Evolutionary conservation across 2,329 filamentous ascomycete genomes (phyloP).

Genomic region (Chaetomiaceae sp.): DNA sequence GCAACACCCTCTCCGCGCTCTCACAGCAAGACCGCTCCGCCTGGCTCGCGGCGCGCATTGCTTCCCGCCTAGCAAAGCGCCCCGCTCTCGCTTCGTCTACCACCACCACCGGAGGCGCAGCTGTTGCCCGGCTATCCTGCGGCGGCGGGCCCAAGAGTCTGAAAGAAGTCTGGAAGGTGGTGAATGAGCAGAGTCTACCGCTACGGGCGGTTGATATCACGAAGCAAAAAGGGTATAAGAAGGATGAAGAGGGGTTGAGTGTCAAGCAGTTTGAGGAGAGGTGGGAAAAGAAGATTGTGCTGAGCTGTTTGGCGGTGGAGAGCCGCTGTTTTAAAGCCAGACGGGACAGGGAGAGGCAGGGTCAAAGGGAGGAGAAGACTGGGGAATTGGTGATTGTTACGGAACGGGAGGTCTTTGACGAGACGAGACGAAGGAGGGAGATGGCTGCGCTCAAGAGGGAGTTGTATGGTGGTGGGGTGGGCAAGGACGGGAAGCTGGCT

Average conservation of each 20-base stretch:
- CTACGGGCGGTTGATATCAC: conserved; percentile 33
- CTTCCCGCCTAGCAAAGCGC: conserved; percentile 36
- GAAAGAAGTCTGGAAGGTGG: conserved; percentile 54
- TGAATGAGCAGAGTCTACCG: conserved; percentile 49
- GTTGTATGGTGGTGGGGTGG: conserved; percentile 46
- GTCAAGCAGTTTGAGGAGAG: conserved; percentile 43
- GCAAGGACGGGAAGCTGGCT: conserved; percentile 50
- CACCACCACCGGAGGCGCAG: not conserved
- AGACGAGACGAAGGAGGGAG: conserved; percentile 44
- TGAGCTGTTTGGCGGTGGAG: conserved; percentile 41
- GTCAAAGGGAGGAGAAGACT: conserved; percentile 17
- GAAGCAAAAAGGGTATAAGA: conserved; percentile 43
- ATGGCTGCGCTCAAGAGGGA: conserved; percentile 50
- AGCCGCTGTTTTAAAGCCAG: conserved; percentile 43
- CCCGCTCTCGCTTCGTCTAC: conserved; percentile 19
- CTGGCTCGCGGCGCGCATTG: conserved; percentile 45
- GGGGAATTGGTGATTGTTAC: conserved; percentile 28
- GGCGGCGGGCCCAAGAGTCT: conserved; percentile 43
- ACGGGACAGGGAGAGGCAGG: conserved; percentile 30
- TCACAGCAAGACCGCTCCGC: conserved; percentile 47
- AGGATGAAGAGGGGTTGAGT: conserved; percentile 19
- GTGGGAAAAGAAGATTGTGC: conserved; percentile 37
- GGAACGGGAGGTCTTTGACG: conserved; percentile 41
- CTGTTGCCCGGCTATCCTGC: conserved; percentile 27
- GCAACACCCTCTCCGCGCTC: conserved; percentile 38